A percentile compares a stretch with the other conserved stretches of the same genome.
These are phyloP conservation scores for Orbilia javanica DNA, from an alignment of 2,329 filamentous ascomycete genomes.

Conservation along the genomic window DNA sequence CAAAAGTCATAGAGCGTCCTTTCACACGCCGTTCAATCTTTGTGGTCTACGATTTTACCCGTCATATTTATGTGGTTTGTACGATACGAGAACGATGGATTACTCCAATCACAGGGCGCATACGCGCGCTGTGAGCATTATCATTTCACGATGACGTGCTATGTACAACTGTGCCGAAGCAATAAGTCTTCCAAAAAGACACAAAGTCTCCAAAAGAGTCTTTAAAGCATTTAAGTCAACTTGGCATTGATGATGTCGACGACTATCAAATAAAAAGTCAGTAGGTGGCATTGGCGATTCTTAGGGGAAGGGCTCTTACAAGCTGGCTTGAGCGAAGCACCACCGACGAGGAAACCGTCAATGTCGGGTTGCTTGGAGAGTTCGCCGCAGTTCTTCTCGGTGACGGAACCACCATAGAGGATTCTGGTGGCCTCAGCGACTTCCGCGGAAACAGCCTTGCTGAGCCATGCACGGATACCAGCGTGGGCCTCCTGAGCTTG, in stretches of 20 bases:
- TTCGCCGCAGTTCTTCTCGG: conserved; percentile 97
- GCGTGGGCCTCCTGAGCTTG: conserved; percentile 95
- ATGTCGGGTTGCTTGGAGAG: conserved; percentile 93
- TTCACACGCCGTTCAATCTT: conserved; percentile 25
- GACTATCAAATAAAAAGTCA: conserved; percentile 22
- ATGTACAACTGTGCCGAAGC: conserved; percentile 45
- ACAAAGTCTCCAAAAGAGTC: background rate
- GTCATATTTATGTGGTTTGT: conserved; percentile 31
- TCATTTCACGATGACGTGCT: conserved; percentile 41
- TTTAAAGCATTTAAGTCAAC: conserved; percentile 15
- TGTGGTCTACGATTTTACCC: conserved; percentile 33
- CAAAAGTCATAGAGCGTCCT: conserved; percentile 56
- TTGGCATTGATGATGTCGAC: conserved; percentile 58
- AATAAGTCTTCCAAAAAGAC: conserved; percentile 6
- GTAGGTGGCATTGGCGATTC: background rate
- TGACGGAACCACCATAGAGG: conserved; percentile 96
- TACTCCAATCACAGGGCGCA: conserved; percentile 24
- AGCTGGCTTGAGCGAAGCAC: conserved; percentile 57
- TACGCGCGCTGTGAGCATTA: conserved; percentile 24
- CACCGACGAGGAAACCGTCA: conserved; percentile 77
- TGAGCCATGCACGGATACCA: conserved; percentile 89
- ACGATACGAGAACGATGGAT: conserved; percentile 56
- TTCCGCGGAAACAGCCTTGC: conserved; percentile 76
- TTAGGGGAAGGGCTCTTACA: conserved; percentile 19
- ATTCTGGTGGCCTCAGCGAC: conserved; percentile 89